Percentiles rank a stretch among this genome's conserved stretches.
phyloP scores from a whole-genome alignment of 805 yeast species.

The Teunomyces pallodes region DNA sequence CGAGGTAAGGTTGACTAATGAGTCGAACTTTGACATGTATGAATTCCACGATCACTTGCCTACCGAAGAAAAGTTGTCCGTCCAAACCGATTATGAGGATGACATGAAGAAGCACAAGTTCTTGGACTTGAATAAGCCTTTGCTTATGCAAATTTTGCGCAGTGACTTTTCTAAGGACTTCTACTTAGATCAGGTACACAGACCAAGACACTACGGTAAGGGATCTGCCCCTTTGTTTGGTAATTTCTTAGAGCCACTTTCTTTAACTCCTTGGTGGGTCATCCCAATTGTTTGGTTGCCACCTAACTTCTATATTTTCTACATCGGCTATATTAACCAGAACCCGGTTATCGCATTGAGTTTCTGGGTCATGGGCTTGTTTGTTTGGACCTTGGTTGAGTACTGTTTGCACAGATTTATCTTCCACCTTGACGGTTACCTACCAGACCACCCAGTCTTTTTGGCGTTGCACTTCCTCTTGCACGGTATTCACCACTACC shows the following conservation, averaged over 20 bases:
- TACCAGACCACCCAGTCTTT: constrained; percentile 77
- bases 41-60: constrained; percentile 64
- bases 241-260: constrained; percentile 86
- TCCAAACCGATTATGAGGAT: constrained; percentile 71
- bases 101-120: constrained; percentile 81
- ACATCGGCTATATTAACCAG: constrained; percentile 52
- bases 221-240: constrained; percentile 97
- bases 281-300: constrained; percentile 90
- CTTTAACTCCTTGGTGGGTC: constrained; percentile 92
- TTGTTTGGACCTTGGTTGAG: constrained; percentile 91
- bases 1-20: constrained; percentile 46
- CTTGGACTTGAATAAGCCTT: constrained; percentile 79
- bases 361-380: constrained; percentile 76
- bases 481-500: constrained; percentile 95
- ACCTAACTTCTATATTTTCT: constrained; percentile 61
- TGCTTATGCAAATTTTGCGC: constrained; percentile 74
- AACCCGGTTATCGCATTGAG: constrained; percentile 47
- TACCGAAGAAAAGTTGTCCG: constrained; percentile 64
- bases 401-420: constrained; percentile 84
- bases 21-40: constrained; percentile 28
- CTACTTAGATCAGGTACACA: constrained; percentile 92
- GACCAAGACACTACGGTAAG: constrained; percentile 97
- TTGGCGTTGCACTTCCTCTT: constrained; percentile 83
- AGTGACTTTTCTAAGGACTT: constrained; percentile 82
- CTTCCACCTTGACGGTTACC: constrained; percentile 84